phyloP scores from a whole-genome alignment of 257 asterid genomes.

The Ilex aquifolium region DNA sequence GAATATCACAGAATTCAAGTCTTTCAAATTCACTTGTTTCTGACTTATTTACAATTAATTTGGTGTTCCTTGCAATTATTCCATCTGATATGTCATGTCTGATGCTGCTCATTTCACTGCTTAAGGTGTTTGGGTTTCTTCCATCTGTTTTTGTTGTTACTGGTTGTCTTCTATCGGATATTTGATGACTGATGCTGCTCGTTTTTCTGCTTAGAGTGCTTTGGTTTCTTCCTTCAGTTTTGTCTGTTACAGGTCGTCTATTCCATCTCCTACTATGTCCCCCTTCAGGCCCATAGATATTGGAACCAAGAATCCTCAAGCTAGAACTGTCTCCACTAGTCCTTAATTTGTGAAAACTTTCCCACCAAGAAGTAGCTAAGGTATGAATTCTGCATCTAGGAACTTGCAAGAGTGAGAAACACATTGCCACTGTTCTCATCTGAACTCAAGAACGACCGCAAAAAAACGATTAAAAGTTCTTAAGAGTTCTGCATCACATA shows the following conservation, averaged over 20 bases:
- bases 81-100: slow-evolving; percentile 18
- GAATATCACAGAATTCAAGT: slow-evolving; percentile 31
- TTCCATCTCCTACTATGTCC: slow-evolving; percentile 49
- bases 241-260: slow-evolving; percentile 41
- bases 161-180: slow-evolving; percentile 16
- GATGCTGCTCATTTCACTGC: slow-evolving; percentile 5
- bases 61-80: slow-evolving; percentile 6
- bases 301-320: slow-evolving; percentile 44
- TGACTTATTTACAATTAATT: slow-evolving; percentile 11
- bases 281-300: slow-evolving; percentile 43
- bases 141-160: too few species aligned
- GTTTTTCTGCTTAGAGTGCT: slow-evolving; percentile 28
- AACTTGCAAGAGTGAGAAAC: slow-evolving; percentile 63
- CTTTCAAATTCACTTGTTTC: slow-evolving; percentile 27
- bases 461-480: slow-evolving; percentile 2
- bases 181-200: slow-evolving; percentile 22
- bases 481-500: background rate
- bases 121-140: slow-evolving; percentile 15
- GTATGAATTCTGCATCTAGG: slow-evolving; percentile 58
- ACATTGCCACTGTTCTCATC: slow-evolving; percentile 66
- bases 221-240: slow-evolving; percentile 32
- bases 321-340: slow-evolving; percentile 26
- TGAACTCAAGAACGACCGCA: slow-evolving; percentile 6
- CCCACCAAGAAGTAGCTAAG: slow-evolving; percentile 62
- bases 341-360: slow-evolving; percentile 32